These are phyloP conservation scores for Beauveria sp. DNA, from an alignment of 2,329 filamentous ascomycete species.

Conservation along the genomic window DNA sequence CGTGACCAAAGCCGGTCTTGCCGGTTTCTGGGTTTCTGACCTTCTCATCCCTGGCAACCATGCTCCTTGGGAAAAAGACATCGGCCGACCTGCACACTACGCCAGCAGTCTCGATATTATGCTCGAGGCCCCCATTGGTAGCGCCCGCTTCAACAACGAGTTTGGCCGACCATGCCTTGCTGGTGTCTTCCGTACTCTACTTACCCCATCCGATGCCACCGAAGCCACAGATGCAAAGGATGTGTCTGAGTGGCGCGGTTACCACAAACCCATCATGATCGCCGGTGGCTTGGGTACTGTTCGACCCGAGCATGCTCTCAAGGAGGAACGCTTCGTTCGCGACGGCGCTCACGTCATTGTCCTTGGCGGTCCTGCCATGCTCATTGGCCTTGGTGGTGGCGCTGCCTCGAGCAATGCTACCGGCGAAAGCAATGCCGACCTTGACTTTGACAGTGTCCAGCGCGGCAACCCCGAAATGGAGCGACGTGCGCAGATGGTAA, in stretches of 20 bases:
- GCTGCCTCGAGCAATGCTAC: slow-evolving; percentile 88
- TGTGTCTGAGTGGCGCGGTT: slow-evolving; percentile 68
- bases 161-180: slow-evolving; percentile 85
- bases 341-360: slow-evolving; percentile 89
- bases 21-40: slow-evolving; percentile 93
- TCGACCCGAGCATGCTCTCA: slow-evolving; percentile 81
- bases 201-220: slow-evolving; percentile 48
- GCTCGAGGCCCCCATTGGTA: slow-evolving; percentile 93
- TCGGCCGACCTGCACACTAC: slow-evolving; percentile 85
- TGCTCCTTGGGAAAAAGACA: slow-evolving; percentile 84
- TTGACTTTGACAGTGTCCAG: slow-evolving; percentile 97
- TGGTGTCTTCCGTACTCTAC: slow-evolving; percentile 86
- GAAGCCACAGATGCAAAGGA: slow-evolving; percentile 36
- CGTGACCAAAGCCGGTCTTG: slow-evolving; percentile 82
- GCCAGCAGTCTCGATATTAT: slow-evolving; percentile 95
- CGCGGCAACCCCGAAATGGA: slow-evolving; percentile 96
- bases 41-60: slow-evolving; percentile 76
- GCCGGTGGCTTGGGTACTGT: slow-evolving; percentile 93
- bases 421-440: slow-evolving; percentile 78
- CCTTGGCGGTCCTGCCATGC: slow-evolving; percentile 91
- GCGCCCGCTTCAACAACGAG: slow-evolving; percentile 94
- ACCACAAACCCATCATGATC: slow-evolving; percentile 98
- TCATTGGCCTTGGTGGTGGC: slow-evolving; percentile 92
- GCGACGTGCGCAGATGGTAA: slow-evolving; percentile 92
- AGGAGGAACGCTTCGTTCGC: slow-evolving; percentile 69